Evolutionary conservation across 768 basidiomycete genomes (phyloP), one percentile per base, ranked within the genome.

Genomic region (Suillus sp.): DNA sequence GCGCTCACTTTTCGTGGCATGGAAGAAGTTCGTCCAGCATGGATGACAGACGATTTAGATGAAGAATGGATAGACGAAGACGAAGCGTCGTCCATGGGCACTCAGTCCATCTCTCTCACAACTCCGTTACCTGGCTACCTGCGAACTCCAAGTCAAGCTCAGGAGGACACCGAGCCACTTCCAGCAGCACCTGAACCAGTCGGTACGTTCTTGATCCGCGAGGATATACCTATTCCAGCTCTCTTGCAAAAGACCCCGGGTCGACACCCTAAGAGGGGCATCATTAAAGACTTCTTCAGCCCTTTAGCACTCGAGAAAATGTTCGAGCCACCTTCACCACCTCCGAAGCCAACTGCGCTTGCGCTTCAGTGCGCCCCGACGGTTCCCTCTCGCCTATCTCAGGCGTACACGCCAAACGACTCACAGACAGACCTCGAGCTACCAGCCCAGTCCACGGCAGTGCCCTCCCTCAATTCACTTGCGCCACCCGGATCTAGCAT

Each of bases 241-340:
- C 70, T 90, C 48, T 73, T 90, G 20, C 86, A 87, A 57, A 88
- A 86, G 70, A 90, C 90, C 11, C 89, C 90, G 10, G 87, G 85
- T 27, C 78, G 79, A 48, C 77, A 77, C 50, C 76, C 66, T 38
- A 86, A 86, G 72, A 88, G 86, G 64, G 77, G 79, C n/a, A 69
- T 78, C 43, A 83, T 88, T 53, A 93, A 91, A 76, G 87, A 91
- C 75, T 86, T 98, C 72, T 98, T 98, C 79, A 93, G 89, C 61
- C 93, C 94, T 0, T 74, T 95, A 60, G 88, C 90, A 30, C 81
- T 97, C 10, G 95, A 97, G 76, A 84, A 83, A 61, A 94, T 97
- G 92, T 97, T 96, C 67, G 92, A 96, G 65, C 95, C 95, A 9
- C 95, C 95, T 1, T 92, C 93, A 8, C 93, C 93, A 4, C 92